These are phyloP conservation scores for Tolypocladium pustulatum DNA, from an alignment of 2,329 filamentous ascomycete species.

Conservation along the genomic window DNA sequence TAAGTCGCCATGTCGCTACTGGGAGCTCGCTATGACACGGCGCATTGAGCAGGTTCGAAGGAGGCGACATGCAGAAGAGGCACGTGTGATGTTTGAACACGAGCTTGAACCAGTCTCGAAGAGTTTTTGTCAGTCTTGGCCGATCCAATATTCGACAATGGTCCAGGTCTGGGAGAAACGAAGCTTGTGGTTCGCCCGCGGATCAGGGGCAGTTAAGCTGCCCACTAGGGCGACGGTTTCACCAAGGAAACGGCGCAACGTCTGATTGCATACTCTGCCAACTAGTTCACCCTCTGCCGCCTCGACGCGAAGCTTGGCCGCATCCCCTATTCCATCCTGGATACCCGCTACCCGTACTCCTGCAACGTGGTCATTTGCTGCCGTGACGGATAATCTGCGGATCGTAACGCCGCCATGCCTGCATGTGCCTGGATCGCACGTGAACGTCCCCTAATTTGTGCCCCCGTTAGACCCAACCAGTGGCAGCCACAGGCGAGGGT, in stretches of 20 bases:
- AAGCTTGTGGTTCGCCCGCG: neutral
- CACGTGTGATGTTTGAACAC: neutral
- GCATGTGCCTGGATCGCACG: conserved; percentile 4
- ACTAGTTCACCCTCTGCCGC: too few species aligned
- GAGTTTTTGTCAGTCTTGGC: too few species aligned
- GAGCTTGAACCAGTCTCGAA: too few species aligned
- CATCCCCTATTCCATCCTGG: neutral
- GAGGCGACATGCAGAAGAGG: neutral
- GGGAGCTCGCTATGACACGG: too few species aligned
- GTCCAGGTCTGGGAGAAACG: neutral
- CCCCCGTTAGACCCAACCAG: neutral
- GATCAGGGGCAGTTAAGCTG: neutral
- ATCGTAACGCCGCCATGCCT: neutral
- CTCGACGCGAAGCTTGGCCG: too few species aligned
- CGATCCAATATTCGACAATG: neutral
- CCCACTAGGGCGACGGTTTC: neutral
- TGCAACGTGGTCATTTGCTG: neutral
- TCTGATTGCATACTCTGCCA: neutral
- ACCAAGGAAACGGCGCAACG: neutral
- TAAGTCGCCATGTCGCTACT: neutral
- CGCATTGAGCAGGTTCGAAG: neutral
- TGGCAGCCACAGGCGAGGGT: neutral
- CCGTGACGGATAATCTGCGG: conserved; percentile 2
- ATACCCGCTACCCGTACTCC: neutral
- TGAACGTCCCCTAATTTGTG: conserved; percentile 2